Evolutionary conservation across 352 stramenopile genomes (phyloP), one percentile per base, ranked within the genome.

Genomic region (Phytophthora meadii): DNA sequence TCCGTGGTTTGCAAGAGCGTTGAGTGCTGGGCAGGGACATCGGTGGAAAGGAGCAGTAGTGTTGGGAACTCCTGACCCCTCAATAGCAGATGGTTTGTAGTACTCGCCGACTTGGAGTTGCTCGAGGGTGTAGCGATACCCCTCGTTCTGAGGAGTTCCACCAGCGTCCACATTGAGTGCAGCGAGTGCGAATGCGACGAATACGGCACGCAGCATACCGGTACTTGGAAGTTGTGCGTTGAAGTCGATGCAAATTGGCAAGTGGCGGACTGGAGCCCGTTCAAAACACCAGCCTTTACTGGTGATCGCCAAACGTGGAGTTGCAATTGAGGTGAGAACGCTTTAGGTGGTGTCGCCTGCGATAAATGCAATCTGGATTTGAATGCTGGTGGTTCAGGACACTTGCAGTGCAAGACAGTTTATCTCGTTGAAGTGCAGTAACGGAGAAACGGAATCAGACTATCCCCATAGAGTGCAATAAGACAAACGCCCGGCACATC

Each of bases 1-100:
- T 14, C 76, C 76, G 60, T 87, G 76, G 62, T 87, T 87, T 5
- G 78, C 73, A 8, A 87, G 51, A 25, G 78, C 50, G 41, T 87
- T 87, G 34, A 87, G 55, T 19, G 68, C 73, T 22, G 79, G 79
- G 15, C 79, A 87, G 22, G 79, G 79, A 15, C 68, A 80, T 3
- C 74, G 74, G 8, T 55, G 44, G 54, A 72, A 83, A 4, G 34
- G 19, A 4, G 74, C 66, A 14, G 50, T 58, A 12, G 62, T 72
- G 39, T 61, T 66, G 0, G 59, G 57, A 0, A 70, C 41, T 9
- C 67, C 74, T 5, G 74, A 82, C n/a, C 46, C 60, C 25, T 80
- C 68, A 6, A 27, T 6, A 4, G 44, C 48, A 6, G 54, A 55
- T 14, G 75, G 71, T 4, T 70, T 68, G 56, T 68, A 77, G 63